Evolutionary conservation across 2,329 filamentous ascomycete species (phyloP).

Genomic region (Paracamarosporium sp.): DNA sequence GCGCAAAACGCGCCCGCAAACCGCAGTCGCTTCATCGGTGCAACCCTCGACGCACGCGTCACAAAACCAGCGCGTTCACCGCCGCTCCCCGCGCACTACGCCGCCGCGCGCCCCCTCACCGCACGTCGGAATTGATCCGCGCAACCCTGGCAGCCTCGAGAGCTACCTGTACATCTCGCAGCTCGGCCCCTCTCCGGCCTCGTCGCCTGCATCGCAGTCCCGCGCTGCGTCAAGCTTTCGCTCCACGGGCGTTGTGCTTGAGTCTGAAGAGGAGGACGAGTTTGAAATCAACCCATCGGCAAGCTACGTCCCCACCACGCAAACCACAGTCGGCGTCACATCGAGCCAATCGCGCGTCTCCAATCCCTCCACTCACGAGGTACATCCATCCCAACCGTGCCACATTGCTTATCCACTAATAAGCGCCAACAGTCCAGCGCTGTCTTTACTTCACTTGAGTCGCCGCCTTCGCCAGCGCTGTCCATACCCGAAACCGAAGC

Average conservation of each 20-base stretch:
- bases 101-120: conserved; percentile 10
- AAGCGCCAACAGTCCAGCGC: conserved; percentile 18
- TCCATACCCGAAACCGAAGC: conserved; percentile 37
- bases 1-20: not conserved
- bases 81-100: not conserved
- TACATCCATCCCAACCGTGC: not conserved
- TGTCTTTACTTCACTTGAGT: conserved; percentile 10
- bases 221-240: not conserved
- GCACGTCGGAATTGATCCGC: conserved; percentile 22
- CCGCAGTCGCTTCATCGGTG: not conserved
- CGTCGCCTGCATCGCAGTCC: conserved; percentile 15
- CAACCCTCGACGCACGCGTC: no score
- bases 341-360: conserved; percentile 5
- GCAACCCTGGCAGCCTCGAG: conserved; percentile 24
- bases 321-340: conserved; percentile 15
- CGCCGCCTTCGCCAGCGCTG: conserved; percentile 21
- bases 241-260: conserved; percentile 24
- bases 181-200: not conserved
- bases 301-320: conserved; percentile 33
- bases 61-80: conserved; percentile 7
- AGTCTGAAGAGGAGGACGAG: conserved; percentile 32
- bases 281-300: not conserved
- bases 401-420: conserved; percentile 12
- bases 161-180: conserved; percentile 17
- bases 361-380: conserved; percentile 12